Base-by-base conservation (phyloP, 2,329 filamentous ascomycete species). In the Magnaporthiopsis poae region DNA sequence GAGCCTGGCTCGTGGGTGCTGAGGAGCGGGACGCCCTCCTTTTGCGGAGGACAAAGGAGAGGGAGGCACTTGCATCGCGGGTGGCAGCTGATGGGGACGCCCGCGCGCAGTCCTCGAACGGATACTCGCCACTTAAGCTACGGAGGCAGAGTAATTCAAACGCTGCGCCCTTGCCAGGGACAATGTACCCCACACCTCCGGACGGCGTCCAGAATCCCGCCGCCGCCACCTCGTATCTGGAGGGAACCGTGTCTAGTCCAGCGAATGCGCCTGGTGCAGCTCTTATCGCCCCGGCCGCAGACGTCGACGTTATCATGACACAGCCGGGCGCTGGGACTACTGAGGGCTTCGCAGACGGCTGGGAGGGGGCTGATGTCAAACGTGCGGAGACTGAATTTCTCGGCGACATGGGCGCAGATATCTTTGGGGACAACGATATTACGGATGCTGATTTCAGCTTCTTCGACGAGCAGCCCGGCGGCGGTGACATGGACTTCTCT, bases 391-490 rank as follows among this genome's bases (percentile, higher is more conserved):
- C 73, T 8, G 77, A 88, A 71, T 78, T 91, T 5, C 90, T 91
- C 72, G 88, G 84, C 27, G 88, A 90, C 66, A 81, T 90, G 70
- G 87, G 87, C 15, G 85, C 84, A 11, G 88, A 91, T 70, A 84
- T 89, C 70, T 91, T 91, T 75, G 87, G 83, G n/a, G 85, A 87
- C n/a, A 84, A 86, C 69, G 85, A 87, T 70, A 82, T 94, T n/a
- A 92, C 89, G 0, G 91, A 95, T 71, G 90, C 87, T 7, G 91
- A 95, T 73, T 94, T 94, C 74, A 91, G 85, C 73, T 94, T 93
- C 75, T 94, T 94, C 71, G 90, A 94, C 71, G 87, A 89, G 68
- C 77, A 83, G 33, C 80, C 83, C 3, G 79, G 74, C 2, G 77
- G 75, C 13, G 75, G 64, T 21, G 64, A 65, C 15, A 21, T 65